phyloP scores from a whole-genome alignment of 176 grass and related monocot genomes.

The Cenchrus fungigraminus region DNA sequence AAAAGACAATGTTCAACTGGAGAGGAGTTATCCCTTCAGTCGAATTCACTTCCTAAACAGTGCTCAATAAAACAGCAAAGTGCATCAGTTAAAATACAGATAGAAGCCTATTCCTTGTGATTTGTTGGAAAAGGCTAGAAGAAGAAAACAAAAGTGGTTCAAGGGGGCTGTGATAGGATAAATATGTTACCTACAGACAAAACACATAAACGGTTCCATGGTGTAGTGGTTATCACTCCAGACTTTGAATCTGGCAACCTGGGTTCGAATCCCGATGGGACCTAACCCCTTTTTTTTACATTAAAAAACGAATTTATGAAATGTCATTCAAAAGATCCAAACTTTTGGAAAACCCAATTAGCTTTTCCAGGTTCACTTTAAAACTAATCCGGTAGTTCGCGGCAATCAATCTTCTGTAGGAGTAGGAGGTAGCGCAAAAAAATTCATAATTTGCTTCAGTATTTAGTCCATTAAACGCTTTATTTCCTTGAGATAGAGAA shows the following conservation, averaged over 20 bases:
- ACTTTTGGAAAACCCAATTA: neutral
- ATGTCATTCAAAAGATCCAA: neutral
- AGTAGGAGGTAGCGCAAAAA: too few species aligned
- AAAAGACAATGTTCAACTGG: neutral
- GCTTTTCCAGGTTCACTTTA: neutral
- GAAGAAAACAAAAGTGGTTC: neutral
- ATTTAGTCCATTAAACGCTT: neutral
- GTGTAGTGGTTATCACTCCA: constrained; percentile 96
- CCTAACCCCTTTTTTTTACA: constrained; percentile 46
- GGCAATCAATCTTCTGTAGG: too few species aligned
- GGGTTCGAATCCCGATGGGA: constrained; percentile 79
- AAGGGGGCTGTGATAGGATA: neutral
- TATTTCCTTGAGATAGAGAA: neutral
- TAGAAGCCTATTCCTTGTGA: too few species aligned
- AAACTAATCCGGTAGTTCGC: neutral
- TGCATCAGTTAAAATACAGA: neutral
- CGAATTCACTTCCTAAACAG: neutral
- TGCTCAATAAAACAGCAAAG: neutral
- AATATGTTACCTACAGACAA: neutral
- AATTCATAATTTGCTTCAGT: neutral
- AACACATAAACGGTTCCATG: constrained; percentile 48
- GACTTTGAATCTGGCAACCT: constrained; percentile 95
- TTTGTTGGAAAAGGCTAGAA: neutral
- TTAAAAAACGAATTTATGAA: neutral
- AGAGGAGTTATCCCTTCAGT: neutral